Evolutionary conservation across 2,329 filamentous ascomycete genomes (phyloP).

Genomic region (Exserohilum rostratum): DNA sequence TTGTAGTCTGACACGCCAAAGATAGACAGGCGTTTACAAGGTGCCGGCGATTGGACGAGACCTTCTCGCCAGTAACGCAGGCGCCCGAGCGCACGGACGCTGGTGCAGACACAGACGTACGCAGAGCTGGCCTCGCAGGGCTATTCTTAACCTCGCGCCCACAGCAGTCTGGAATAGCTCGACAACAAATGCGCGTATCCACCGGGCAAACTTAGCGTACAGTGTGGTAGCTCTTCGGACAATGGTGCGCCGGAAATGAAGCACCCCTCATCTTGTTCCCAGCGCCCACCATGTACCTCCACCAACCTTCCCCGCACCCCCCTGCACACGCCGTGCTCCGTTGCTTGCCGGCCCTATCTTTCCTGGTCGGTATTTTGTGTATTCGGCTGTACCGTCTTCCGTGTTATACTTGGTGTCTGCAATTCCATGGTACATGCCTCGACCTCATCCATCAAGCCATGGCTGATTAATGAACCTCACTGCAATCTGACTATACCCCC

Average conservation of each 20-base stretch:
- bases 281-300: not conserved
- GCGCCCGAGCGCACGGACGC: slow-evolving; percentile 21
- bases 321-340: not conserved
- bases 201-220: slow-evolving; percentile 1
- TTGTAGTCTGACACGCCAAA: slow-evolving; percentile 23
- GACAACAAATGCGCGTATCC: slow-evolving; percentile 13
- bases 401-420: not conserved
- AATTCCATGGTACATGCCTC: not conserved
- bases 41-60: slow-evolving; percentile 25
- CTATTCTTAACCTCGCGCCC: slow-evolving; percentile 25
- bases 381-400: not conserved
- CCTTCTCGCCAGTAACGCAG: slow-evolving; percentile 11
- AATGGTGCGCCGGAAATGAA: not conserved
- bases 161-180: slow-evolving; percentile 1
- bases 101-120: slow-evolving; percentile 12
- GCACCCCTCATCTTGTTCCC: slow-evolving; percentile 2
- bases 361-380: not conserved
- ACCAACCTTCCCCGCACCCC: not conserved
- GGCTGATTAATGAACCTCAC: not conserved
- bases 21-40: slow-evolving; percentile 29
- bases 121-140: not conserved
- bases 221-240: not conserved
- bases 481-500: not conserved
- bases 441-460: not conserved
- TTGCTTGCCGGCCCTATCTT: not conserved